Percentiles rank a stretch among this genome's conserved stretches.
These are phyloP conservation scores for Claviceps sp. DNA, from an alignment of 2,329 filamentous ascomycete species.

Conservation along the genomic window DNA sequence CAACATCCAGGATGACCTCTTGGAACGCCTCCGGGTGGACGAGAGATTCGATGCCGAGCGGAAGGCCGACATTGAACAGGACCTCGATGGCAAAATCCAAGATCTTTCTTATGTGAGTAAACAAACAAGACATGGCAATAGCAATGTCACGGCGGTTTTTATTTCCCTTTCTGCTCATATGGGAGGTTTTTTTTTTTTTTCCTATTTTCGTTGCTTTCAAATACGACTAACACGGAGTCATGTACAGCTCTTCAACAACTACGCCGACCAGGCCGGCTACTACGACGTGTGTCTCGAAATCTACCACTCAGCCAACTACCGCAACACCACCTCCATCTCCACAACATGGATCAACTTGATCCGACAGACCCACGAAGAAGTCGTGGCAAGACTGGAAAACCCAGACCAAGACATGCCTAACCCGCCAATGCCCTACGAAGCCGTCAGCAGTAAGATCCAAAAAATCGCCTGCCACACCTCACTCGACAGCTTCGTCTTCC, in stretches of 20 bases:
- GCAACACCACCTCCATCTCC: constrained; percentile 71
- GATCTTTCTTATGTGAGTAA: constrained; percentile 59
- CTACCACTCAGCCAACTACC: constrained; percentile 82
- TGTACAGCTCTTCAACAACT: constrained; percentile 74
- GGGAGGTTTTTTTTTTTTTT: background rate
- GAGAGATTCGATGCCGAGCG: constrained; percentile 51
- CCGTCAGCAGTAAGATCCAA: constrained; percentile 49
- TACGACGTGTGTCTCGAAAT: constrained; percentile 89
- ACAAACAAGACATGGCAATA: background rate
- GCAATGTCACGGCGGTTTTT: background rate
- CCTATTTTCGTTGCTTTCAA: background rate
- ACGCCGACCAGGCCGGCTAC: constrained; percentile 82
- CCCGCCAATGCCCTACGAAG: constrained; percentile 52
- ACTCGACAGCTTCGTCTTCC: constrained; percentile 54
- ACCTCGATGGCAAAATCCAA: constrained; percentile 67
- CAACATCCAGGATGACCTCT: constrained; percentile 84
- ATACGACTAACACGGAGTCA: constrained; percentile 5
- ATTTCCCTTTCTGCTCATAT: background rate
- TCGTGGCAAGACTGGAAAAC: constrained; percentile 28
- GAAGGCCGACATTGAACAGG: constrained; percentile 47
- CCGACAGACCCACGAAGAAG: constrained; percentile 51
- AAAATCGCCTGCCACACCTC: constrained; percentile 52
- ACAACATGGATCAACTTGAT: constrained; percentile 78
- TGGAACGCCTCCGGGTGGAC: constrained; percentile 66
- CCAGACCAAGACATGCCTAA: constrained; percentile 26